Evolutionary conservation across 345 rosid species (phyloP), one percentile per base, ranked within the genome.

Genomic region (Camelina neglecta): DNA sequence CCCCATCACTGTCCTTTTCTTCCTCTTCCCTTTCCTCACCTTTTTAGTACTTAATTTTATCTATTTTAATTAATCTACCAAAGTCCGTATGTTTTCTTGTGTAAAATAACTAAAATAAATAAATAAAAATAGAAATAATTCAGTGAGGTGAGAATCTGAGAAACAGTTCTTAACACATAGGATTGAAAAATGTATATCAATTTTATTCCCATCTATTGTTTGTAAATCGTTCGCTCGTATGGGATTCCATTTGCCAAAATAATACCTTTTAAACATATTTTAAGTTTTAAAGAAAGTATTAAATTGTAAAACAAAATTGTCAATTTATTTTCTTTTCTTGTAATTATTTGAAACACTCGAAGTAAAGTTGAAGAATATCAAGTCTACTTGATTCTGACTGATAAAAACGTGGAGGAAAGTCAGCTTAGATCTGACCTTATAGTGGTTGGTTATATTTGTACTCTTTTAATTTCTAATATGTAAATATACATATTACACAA

Each of bases 371-470:
- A 71, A 65, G 50, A 64, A 72, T 29, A 72, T 76, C 71, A 53
- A 68, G 60, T 54, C 75, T 65, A 75, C 60, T 67, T 57, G 75
- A 71, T 50, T 80, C 62, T 67, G 75, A 69, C 23, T 72, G 69
- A 74, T 29, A 60, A 65, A 63, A 67, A 62, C 56, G 71, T 63
- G 44, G n/a, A 42, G 51, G 23, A 63, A 81, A 63, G 81, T 78
- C 74, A 61, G 73, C 62, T 50, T 47, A 18, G 59, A 61, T 56
- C 72, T 31, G 48, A 20, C 67, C 39, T 60, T 67, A 64, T 45
- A 65, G 47, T 73, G 77, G 67, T 75, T 78, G 81, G 78, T 82
- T 82, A 73, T 81, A 82, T 78, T 57, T 77, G 48, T 68, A 75
- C 44, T 76, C 83, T 67, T 65, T 69, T 12, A 26, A 49, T 18